These are phyloP conservation scores for Melastoma malabathricum DNA, from an alignment of 345 rosid genomes.

Conservation along the genomic window DNA sequence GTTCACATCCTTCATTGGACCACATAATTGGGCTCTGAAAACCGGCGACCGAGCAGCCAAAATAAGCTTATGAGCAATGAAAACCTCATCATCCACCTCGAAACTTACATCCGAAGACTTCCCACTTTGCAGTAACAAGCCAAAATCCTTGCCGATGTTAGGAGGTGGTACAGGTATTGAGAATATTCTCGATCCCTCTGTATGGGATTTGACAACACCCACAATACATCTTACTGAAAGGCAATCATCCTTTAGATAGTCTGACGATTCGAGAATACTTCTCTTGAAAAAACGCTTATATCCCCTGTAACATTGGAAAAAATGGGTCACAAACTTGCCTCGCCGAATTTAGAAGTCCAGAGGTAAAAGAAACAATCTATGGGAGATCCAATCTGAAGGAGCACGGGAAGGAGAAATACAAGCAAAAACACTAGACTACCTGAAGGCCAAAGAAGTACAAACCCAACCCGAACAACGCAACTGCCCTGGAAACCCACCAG, in stretches of 20 bases:
- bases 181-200: slow-evolving; percentile 39
- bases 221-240: slow-evolving; percentile 41
- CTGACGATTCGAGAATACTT: slow-evolving; percentile 31
- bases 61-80: slow-evolving; percentile 40
- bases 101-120: slow-evolving; percentile 36
- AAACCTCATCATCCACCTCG: slow-evolving; percentile 39
- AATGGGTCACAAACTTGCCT: neutral
- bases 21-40: slow-evolving; percentile 45
- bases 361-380: neutral
- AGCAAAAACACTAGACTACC: too few species aligned
- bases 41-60: slow-evolving; percentile 52
- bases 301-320: slow-evolving; percentile 34
- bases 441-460: too few species aligned
- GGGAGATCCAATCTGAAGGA: neutral
- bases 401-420: too few species aligned
- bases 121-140: slow-evolving; percentile 33
- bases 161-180: slow-evolving; percentile 32
- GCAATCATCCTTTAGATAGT: slow-evolving; percentile 40
- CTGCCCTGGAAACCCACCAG: too few species aligned
- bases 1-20: slow-evolving; percentile 50
- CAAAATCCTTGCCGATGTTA: slow-evolving; percentile 32
- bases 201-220: slow-evolving; percentile 47
- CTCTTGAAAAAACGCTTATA: slow-evolving; percentile 50
- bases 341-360: neutral
- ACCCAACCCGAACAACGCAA: too few species aligned